Conservation (phyloP, 1,139 yeast species). For the Magnusiomyces suaveolens region DNA sequence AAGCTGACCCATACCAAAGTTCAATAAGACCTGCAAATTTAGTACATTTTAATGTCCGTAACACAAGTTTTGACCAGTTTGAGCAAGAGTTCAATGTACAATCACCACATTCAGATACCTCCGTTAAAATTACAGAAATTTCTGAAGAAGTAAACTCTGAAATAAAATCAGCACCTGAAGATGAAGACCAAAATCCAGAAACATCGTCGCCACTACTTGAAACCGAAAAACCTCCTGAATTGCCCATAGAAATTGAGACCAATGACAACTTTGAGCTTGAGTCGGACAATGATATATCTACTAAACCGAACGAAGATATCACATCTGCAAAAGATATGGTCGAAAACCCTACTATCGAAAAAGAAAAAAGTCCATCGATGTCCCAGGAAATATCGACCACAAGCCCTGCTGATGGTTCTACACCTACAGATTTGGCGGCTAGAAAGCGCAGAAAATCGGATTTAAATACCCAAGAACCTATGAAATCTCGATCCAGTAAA, state of each 20-base stretch:
- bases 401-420: background rate
- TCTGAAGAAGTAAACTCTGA: background rate
- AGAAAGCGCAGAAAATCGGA: conserved; percentile 3
- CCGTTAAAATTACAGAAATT: background rate
- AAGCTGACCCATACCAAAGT: conserved; percentile 24
- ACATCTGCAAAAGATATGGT: too few relatives aligned
- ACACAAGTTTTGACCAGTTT: conserved; percentile 10
- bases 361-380: too few relatives aligned
- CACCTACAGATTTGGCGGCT: background rate
- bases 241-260: too few relatives aligned
- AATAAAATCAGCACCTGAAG: background rate
- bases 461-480: background rate
- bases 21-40: conserved; percentile 17
- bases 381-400: background rate
- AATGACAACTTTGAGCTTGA: too few relatives aligned
- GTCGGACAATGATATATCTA: too few relatives aligned
- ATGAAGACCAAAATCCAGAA: background rate
- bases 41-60: conserved; percentile 23
- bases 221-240: too few relatives aligned
- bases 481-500: conserved; percentile 19
- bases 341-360: too few relatives aligned
- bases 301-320: too few relatives aligned
- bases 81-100: background rate
- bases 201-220: too few relatives aligned
- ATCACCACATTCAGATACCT: background rate